Evolutionary conservation across 805 yeast species (phyloP), one percentile per base, ranked within the genome.

Genomic region (Cyberlindnera bimundalis): DNA sequence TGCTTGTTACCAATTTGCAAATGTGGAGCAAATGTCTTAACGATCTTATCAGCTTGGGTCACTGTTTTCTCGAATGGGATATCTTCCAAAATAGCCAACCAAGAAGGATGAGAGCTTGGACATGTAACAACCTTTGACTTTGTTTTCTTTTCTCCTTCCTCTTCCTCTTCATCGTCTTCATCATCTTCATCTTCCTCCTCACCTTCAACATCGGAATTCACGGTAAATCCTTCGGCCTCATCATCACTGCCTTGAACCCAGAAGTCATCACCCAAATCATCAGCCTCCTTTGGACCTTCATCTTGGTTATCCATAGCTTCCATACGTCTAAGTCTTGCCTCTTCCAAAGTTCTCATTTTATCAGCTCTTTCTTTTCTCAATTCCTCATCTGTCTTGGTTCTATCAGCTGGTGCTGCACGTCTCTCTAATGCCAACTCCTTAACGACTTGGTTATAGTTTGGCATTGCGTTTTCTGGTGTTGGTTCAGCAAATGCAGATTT

Each of bases 1-100:
- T 79, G 84, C 56, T 86, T 88, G 60, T 91, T 89, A 3, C 96
- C 97, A 40, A 70, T 75, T 3, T 85, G 88, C 39, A 85, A 68
- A 47, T 81, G 78, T 12, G 97, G 96, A 47, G 84, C 87, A 61
- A 81, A 79, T 0, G 68, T 58, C 37, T 71, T 71, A 42, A 85
- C 63, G 30, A 89, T 73, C 42, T 73, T 71, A 37, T 74, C 73
- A 20, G 86, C 68, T 20, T 72, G 62, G 3, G 62, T 59, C 15
- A 74, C 61, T 14, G 77, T 76, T 24, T 76, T 73, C 13, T 57
- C 56, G 30, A 66, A 59, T 9, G 67, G 64, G 20, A 63, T 46
- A 2, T 55, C 56, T 12, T 61, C 55, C 4, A 77, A 51, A 20
- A 62, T 52, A 1, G 52, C 50, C 1, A 70, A 43, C 30, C 76